Percentiles rank a stretch among this genome's conserved stretches.
Evolutionary conservation across 2,329 filamentous ascomycete genomes (phyloP).

Genomic region (Colletotrichum caudatum): DNA sequence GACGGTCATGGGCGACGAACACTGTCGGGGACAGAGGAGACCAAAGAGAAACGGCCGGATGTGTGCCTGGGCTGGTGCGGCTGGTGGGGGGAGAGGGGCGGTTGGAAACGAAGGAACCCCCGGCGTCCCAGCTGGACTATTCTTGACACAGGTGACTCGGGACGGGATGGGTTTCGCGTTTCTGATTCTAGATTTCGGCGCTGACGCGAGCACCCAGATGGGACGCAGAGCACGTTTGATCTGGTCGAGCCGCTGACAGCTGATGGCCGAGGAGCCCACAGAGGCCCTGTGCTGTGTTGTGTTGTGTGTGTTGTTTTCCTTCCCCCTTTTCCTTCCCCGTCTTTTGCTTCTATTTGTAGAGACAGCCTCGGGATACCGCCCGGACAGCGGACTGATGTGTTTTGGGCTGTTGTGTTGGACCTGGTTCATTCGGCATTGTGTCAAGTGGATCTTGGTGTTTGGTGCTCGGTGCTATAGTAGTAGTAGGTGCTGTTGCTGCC

Average conservation of each 20-base stretch:
- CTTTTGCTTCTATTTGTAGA: constrained; percentile 38
- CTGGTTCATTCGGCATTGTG: background rate
- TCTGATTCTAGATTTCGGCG: constrained; percentile 41
- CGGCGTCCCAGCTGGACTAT: constrained; percentile 16
- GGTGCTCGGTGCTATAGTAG: constrained; percentile 4
- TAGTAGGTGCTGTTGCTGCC: constrained; percentile 9
- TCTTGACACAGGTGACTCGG: constrained; percentile 38
- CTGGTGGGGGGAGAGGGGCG: constrained; percentile 2
- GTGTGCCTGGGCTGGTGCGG: constrained; percentile 23
- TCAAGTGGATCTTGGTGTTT: constrained; percentile 1
- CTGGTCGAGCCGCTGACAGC: constrained; percentile 29
- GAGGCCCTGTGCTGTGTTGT: constrained; percentile 10
- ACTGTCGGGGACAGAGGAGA: background rate
- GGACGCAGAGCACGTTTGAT: constrained; percentile 40
- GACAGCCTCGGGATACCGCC: constrained; percentile 25
- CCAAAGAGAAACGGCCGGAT: constrained; percentile 4
- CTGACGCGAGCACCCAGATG: constrained; percentile 39
- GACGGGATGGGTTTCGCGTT: constrained; percentile 41
- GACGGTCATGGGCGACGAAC: background rate
- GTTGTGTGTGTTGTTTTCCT: background rate
- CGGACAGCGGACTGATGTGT: constrained; percentile 25
- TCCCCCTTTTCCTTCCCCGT: constrained; percentile 6
- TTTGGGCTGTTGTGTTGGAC: constrained; percentile 1
- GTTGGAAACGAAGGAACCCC: constrained; percentile 21
- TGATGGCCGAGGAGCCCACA: constrained; percentile 37